Base-by-base conservation (phyloP, 345 rosid species). In the Psidium guajava region DNA sequence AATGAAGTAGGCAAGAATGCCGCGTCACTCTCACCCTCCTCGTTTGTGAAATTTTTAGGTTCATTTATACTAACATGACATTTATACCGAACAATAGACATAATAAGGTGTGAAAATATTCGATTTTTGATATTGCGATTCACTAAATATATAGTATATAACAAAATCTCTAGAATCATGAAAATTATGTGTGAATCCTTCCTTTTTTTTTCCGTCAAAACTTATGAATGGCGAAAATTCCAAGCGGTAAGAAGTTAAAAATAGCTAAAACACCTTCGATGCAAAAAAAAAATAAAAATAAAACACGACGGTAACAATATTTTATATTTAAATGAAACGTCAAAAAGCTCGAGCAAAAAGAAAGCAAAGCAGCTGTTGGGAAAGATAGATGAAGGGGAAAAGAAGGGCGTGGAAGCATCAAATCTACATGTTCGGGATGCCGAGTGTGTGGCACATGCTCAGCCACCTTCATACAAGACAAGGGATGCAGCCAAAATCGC, bases 371-470 rank as follows among this genome's bases (percentile, higher is more conserved):
- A 24, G 36, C 83, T 51, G 32, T 8, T 15, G 27, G 36, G 51
- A 47, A 69, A 50, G 2, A 18, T 4, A 15, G n/a, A 61, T 3
- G 42, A 15, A 28, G 42, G 50, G 18, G 5, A 7, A 36, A 64
- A 32, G 44, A 32, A 3, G 44, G 44, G 77, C 11, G 77, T 18
- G 77, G 77, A 64, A 64, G 44, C 77, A 64, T 64, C 77, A 64
- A 64, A 32, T 64, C 77, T 32, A 8, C 52, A 7, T 27, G 54
- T 27, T 49, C 40, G 86, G 82, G 4, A 64, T 15, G 86, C 36
- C 21, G 44, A 18, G 82, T 74, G 82, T 2, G 82, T 32, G 82
- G 86, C 86, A 84, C 86, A 74, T 84, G 86, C 82, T 22, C 25
- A 2, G 47, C 85, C 85, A 58, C 85, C 77, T 57, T 16, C 85